Evolutionary conservation across 441 rosid species (phyloP).

Genomic region (Croton setiger): DNA sequence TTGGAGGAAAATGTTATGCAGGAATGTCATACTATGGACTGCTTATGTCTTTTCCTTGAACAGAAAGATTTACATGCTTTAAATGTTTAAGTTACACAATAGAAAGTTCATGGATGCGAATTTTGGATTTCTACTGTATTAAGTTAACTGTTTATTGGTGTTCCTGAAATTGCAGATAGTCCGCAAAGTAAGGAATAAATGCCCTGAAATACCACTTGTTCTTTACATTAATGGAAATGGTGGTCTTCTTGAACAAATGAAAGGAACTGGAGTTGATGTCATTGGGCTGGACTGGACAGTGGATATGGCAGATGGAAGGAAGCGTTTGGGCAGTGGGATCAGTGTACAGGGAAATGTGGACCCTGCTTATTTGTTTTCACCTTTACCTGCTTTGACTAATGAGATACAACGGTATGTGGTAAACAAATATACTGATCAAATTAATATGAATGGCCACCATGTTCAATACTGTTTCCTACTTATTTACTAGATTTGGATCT

Average conservation of each 20-base stretch:
- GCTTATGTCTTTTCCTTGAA: neutral
- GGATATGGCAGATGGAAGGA: constrained; percentile 92
- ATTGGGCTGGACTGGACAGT: constrained; percentile 99
- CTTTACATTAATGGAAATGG: constrained; percentile 90
- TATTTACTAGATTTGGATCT: neutral
- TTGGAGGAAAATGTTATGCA: neutral
- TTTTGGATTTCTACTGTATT: neutral
- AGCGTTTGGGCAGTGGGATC: constrained; percentile 59
- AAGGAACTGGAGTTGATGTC: constrained; percentile 87
- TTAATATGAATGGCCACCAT: neutral
- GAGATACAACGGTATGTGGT: constrained; percentile 64
- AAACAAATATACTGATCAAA: neutral
- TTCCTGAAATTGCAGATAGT: constrained; percentile 49
- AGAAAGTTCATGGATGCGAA: constrained; percentile 4
- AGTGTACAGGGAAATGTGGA: constrained; percentile 90
- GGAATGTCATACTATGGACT: neutral
- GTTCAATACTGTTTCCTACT: neutral
- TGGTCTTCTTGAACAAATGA: constrained; percentile 89
- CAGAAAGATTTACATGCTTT: neutral
- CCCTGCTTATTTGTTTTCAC: constrained; percentile 69
- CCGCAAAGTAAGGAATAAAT: constrained; percentile 46
- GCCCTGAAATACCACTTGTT: constrained; percentile 81
- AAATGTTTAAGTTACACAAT: neutral
- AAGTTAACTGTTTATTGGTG: neutral
- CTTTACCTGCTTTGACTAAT: constrained; percentile 78